Conservation (phyloP, 305 asterid species). For the Solanum hybrid region DNA sequence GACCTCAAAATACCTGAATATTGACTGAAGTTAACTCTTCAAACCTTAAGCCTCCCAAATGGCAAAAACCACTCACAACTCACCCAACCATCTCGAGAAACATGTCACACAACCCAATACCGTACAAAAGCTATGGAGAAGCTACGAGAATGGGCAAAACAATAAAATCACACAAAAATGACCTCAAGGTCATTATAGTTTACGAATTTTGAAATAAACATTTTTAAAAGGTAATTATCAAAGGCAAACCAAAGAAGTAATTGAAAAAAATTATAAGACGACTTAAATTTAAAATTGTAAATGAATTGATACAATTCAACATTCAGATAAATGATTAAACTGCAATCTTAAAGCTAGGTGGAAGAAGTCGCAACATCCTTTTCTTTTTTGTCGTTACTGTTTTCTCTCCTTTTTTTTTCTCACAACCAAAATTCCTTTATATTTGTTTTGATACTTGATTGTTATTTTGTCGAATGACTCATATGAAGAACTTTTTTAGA, state of each 20-base stretch:
- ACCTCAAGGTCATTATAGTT: not conserved
- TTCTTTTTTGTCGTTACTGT: not conserved
- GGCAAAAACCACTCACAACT: not conserved
- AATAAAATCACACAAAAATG: not conserved
- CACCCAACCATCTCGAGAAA: not conserved
- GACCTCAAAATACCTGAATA: not conserved
- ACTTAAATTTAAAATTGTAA: not conserved
- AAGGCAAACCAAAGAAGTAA: too few relatives aligned
- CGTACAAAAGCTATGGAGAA: not conserved
- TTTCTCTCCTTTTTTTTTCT: not conserved
- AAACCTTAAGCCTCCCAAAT: not conserved
- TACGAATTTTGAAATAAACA: too few relatives aligned
- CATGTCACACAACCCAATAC: too few relatives aligned
- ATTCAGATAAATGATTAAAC: not conserved
- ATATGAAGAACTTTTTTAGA: too few relatives aligned
- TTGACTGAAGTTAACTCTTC: not conserved
- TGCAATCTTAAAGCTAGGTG: not conserved
- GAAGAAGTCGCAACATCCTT: not conserved
- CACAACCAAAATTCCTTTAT: not conserved
- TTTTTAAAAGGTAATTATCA: not conserved
- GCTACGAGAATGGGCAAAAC: not conserved
- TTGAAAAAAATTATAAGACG: too few relatives aligned
- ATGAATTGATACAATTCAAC: not conserved
- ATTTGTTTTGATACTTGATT: too few relatives aligned
- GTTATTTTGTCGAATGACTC: too few relatives aligned